A percentile compares a stretch with the other conserved stretches of the same genome.
Conservation (phyloP, 2,329 filamentous ascomycete genomes). For the Diaporthe sp. region DNA sequence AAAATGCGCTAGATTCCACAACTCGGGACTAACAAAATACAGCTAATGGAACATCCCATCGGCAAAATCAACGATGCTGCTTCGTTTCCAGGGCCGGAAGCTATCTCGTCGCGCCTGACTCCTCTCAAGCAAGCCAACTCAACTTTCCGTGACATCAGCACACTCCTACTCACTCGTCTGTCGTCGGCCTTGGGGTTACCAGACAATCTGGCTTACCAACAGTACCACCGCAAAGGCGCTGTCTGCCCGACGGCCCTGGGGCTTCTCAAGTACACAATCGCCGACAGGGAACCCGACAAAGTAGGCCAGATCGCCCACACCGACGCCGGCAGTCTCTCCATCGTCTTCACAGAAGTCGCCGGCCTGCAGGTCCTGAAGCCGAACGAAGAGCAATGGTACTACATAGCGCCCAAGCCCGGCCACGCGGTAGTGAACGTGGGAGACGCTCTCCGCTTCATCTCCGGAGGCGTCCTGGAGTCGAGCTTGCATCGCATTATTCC, state of each 20-base stretch:
- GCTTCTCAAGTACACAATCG: conserved; percentile 11
- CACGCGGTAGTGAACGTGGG: conserved; percentile 15
- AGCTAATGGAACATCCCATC: conserved; percentile 20
- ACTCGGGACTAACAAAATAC: neutral
- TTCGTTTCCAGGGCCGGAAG: neutral
- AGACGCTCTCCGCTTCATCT: neutral
- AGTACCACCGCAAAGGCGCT: neutral
- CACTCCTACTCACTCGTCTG: conserved; percentile 5
- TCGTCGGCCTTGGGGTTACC: neutral
- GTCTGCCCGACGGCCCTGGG: conserved; percentile 3
- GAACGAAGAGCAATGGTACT: conserved; percentile 23
- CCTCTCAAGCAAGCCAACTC: neutral
- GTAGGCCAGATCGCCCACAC: conserved; percentile 23
- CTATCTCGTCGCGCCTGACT: neutral
- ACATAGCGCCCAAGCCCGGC: conserved; percentile 19
- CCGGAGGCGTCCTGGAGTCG: conserved; percentile 1
- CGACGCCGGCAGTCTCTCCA: conserved; percentile 8
- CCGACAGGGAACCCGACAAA: conserved; percentile 13
- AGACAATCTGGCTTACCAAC: conserved; percentile 2
- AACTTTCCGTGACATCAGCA: conserved; percentile 18
- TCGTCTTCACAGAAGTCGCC: conserved; percentile 10
- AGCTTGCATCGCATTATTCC: conserved; percentile 24
- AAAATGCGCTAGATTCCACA: fast-evolving
- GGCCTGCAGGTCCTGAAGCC: conserved; percentile 14
- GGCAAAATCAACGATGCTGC: neutral